phyloP scores from a whole-genome alignment of 805 yeast genomes.

The Tetrapisispora nanseiensis region DNA sequence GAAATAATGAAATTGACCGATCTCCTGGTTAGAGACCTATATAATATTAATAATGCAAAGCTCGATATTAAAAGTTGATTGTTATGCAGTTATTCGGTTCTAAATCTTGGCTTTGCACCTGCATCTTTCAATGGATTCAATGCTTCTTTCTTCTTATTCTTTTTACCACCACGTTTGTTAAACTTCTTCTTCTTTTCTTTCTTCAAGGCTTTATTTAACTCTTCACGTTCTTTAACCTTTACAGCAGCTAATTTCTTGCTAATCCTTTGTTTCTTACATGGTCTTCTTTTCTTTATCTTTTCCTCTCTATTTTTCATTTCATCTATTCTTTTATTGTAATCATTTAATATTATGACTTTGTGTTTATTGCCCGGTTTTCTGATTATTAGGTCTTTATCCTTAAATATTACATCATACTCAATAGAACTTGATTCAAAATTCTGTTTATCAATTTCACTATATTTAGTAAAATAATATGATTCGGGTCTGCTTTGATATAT shows the following conservation, averaged over 20 bases:
- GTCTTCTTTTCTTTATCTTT: constrained; percentile 18
- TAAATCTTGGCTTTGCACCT: constrained; percentile 11
- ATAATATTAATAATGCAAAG: too few species aligned
- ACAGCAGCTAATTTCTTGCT: constrained; percentile 20
- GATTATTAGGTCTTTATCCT: constrained; percentile 8
- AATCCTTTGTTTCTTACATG: constrained; percentile 27
- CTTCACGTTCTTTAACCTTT: constrained; percentile 18
- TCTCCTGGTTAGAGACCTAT: too few species aligned
- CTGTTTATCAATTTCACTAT: constrained; percentile 7
- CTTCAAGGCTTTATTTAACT: constrained; percentile 16
- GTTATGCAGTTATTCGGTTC: constrained; percentile 8
- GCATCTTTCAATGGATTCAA: constrained; percentile 16
- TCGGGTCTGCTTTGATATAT: constrained; percentile 17
- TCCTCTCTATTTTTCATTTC: constrained; percentile 5
- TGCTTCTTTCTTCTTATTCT: constrained; percentile 21
- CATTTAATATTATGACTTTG: constrained; percentile 8
- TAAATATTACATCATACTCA: constrained; percentile 10
- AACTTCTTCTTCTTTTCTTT: constrained; percentile 26
- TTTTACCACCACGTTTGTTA: constrained; percentile 31
- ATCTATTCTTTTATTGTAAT: constrained; percentile 15
- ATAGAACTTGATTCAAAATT: constrained; percentile 16
- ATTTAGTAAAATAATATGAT: constrained; percentile 17
- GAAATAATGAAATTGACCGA: neutral
- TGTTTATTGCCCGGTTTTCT: constrained; percentile 10
- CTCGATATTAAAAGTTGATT: too few species aligned